Conservation (phyloP, 202 grass and related monocot species). For the Miscanthus sacchariflorus region DNA sequence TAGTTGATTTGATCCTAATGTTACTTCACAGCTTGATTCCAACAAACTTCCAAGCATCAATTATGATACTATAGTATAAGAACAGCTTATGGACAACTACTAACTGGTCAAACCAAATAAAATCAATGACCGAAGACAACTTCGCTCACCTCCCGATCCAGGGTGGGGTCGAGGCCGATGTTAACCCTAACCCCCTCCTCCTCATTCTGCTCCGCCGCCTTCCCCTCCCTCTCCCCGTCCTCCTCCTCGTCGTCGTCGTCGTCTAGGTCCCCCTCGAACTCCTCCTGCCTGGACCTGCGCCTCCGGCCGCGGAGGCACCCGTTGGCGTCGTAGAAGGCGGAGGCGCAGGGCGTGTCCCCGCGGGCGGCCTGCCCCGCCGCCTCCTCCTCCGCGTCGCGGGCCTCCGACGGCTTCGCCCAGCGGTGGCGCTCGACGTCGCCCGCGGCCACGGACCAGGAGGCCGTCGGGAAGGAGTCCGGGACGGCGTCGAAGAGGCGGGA, state of each 20-base stretch:
- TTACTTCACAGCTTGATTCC: conserved; percentile 15
- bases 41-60: not conserved
- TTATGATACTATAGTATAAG: not conserved
- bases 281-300: conserved; percentile 54
- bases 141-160: conserved; percentile 85
- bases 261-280: conserved; percentile 53
- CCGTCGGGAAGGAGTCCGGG: conserved; percentile 64
- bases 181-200: conserved; percentile 82
- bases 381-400: conserved; percentile 60
- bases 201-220: conserved; percentile 48
- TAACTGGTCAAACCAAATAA: conserved; percentile 20
- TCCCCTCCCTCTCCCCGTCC: not conserved
- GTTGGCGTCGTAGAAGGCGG: conserved; percentile 75
- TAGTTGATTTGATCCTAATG: not conserved
- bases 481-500: conserved; percentile 80
- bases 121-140: not conserved
- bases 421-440: conserved; percentile 86
- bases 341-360: conserved; percentile 73
- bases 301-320: conserved; percentile 69
- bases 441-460: conserved; percentile 79
- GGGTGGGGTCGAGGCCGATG: conserved; percentile 89
- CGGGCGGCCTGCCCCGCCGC: conserved; percentile 38
- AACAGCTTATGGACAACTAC: not conserved
- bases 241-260: conserved; percentile 36
- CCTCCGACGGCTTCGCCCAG: conserved; percentile 74